Percentiles rank a stretch among this genome's conserved stretches.
These are phyloP conservation scores for Truncatella angustata DNA, from an alignment of 2,329 filamentous ascomycete species.

Conservation along the genomic window DNA sequence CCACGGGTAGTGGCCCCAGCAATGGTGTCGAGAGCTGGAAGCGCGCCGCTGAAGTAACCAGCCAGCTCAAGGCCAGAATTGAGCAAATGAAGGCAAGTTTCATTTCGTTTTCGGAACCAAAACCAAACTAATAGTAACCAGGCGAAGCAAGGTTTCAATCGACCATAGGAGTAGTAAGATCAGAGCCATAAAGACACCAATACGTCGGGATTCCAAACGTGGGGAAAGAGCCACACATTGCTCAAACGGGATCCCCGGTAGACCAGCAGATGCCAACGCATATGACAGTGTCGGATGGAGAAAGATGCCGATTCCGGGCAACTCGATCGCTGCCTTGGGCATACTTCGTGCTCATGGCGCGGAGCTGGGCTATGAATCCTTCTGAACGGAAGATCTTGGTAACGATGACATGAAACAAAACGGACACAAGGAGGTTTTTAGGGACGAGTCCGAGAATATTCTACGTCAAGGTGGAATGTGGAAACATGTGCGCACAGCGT, in stretches of 20 bases:
- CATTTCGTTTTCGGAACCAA: neutral
- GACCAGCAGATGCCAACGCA: too few relatives aligned
- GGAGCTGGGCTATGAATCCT: too few relatives aligned
- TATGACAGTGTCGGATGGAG: too few relatives aligned
- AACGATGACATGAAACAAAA: neutral
- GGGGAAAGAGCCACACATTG: too few relatives aligned
- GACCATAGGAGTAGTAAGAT: conserved; percentile 33
- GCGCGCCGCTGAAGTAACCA: conserved; percentile 93
- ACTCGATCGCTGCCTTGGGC: too few relatives aligned
- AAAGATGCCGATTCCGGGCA: too few relatives aligned
- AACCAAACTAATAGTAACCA: conserved; percentile 23
- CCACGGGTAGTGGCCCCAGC: conserved; percentile 13
- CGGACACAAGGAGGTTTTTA: too few relatives aligned
- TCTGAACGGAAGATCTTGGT: neutral
- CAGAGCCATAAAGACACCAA: neutral
- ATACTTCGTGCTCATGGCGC: too few relatives aligned
- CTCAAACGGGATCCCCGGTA: too few relatives aligned
- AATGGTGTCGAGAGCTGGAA: conserved; percentile 90
- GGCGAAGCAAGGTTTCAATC: conserved; percentile 51
- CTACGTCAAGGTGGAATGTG: too few relatives aligned
- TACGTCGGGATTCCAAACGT: too few relatives aligned
- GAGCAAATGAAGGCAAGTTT: conserved; percentile 87
- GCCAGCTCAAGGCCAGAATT: conserved; percentile 93
- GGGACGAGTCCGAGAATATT: too few relatives aligned
- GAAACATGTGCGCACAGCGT: neutral